Base-by-base conservation (phyloP, 2,329 filamentous ascomycete species). In the Monilinia laxa region DNA sequence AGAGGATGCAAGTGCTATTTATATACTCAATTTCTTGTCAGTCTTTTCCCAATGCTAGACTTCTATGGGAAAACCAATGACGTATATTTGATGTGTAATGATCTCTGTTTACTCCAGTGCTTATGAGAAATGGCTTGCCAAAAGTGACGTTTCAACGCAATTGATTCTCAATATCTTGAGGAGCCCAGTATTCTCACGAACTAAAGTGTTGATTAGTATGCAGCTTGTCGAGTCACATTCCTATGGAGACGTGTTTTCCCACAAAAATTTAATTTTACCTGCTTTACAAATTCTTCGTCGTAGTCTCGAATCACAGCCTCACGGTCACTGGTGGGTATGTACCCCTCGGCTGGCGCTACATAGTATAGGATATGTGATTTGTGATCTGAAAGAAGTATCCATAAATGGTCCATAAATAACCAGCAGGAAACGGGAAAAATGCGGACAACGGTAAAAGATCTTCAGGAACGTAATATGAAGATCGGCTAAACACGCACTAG, bases 391-490 rank as follows among this genome's bases (percentile, higher is more conserved):
- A 12, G 35, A 31, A 45, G 3, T 4, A 49, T 56, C 38, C n/a
- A 56, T 47, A 49, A 31, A 23, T 31, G 25, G 47, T 47, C 51
- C 40, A 64, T 57, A 57, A 64, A 64, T 64, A 49, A 25, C 23
- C 25, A 35, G 18, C n/a, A 18, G 28, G 10, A 5, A 64, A 64
- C 20, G 16, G 14, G 20, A 25, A 56, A 57, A 57, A 47, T 42
- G 40, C 28, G 52, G 40, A 45, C 51, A 51, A 40, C 28, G 28
- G 47, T 35, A 40, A 10, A 49, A 23, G 52, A 64, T 64, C 52
- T 57, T 45, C 62, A 57, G 62, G 45, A 71, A 35, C 51, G 68
- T 59, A 49, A 49, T 59, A 31, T 11, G 20, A 14, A 49, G 14
- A 35, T 49, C 20, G 40, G 28, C 7, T 31, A 23, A 49, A 47